These are phyloP conservation scores for Sporothrix pseudoabietina DNA, from an alignment of 2,329 filamentous ascomycete genomes.

Conservation along the genomic window DNA sequence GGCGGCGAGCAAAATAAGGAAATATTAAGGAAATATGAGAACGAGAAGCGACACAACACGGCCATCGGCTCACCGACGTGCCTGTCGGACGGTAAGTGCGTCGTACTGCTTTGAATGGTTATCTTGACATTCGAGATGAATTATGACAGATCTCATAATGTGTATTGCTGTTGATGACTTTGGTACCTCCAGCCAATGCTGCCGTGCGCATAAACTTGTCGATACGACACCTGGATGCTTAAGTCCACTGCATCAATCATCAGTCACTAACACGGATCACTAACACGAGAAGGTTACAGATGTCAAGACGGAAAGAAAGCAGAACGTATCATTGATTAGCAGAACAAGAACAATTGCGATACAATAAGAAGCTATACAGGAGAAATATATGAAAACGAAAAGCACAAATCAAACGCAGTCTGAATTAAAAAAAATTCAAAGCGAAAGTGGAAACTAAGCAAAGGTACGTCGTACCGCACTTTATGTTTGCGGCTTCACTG, in stretches of 20 bases:
- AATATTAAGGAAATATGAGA: background rate
- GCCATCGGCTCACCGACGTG: constrained; percentile 2
- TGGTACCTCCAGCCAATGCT: background rate
- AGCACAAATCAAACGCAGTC: background rate
- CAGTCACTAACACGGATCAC: background rate
- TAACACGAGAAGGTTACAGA: background rate
- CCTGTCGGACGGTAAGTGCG: background rate
- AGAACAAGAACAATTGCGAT: background rate
- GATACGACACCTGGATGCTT: too few species aligned
- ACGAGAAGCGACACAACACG: background rate
- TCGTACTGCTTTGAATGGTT: background rate
- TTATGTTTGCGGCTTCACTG: background rate
- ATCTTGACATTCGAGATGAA: too few species aligned
- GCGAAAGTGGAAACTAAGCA: background rate
- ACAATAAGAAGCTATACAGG: too few species aligned
- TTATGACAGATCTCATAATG: too few species aligned
- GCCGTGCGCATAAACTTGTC: background rate
- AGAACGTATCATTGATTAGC: background rate
- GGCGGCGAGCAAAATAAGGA: background rate
- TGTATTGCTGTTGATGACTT: background rate
- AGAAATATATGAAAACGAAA: background rate
- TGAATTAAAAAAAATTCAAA: background rate
- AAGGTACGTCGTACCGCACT: background rate
- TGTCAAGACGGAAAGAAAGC: background rate
- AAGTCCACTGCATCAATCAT: constrained; percentile 1